Evolutionary conservation across 2,329 filamentous ascomycete genomes (phyloP).

Genomic region (Sporothrix inflata): DNA sequence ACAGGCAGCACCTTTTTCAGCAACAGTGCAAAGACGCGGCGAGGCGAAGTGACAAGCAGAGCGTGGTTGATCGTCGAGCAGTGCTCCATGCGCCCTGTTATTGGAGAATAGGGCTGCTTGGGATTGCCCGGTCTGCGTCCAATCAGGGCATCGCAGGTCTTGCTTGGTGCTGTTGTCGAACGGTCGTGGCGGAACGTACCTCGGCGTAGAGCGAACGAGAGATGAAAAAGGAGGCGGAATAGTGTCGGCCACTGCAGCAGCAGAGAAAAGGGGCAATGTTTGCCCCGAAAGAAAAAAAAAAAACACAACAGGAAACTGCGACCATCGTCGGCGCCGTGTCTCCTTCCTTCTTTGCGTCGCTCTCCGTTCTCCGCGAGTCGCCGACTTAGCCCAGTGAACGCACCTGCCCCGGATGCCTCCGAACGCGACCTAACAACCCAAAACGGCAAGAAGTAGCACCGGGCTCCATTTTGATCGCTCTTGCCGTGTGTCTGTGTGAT

Average conservation of each 20-base stretch:
- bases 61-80: conserved; percentile 7
- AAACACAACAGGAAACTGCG: not conserved
- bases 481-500: conserved; percentile 8
- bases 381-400: not conserved
- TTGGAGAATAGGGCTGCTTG: not conserved
- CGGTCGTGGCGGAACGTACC: not conserved
- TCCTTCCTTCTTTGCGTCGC: not conserved
- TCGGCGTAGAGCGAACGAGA: not conserved
- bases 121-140: conserved; percentile 2
- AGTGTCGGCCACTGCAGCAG: not conserved
- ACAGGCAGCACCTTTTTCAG: not conserved
- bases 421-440: not conserved
- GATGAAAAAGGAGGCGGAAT: not conserved
- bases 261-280: not conserved
- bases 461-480: conserved; percentile 17
- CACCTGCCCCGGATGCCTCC: conserved; percentile 15
- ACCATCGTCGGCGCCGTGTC: not conserved
- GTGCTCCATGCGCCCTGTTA: not conserved
- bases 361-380: not conserved
- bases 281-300: not conserved
- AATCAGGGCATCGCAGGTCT: not conserved
- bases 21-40: not conserved
- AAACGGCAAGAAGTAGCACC: conserved; percentile 14
- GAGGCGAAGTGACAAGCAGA: not conserved
- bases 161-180: not conserved